These are phyloP conservation scores for Geranium brycei DNA, from an alignment of 345 rosid genomes.

Conservation along the genomic window DNA sequence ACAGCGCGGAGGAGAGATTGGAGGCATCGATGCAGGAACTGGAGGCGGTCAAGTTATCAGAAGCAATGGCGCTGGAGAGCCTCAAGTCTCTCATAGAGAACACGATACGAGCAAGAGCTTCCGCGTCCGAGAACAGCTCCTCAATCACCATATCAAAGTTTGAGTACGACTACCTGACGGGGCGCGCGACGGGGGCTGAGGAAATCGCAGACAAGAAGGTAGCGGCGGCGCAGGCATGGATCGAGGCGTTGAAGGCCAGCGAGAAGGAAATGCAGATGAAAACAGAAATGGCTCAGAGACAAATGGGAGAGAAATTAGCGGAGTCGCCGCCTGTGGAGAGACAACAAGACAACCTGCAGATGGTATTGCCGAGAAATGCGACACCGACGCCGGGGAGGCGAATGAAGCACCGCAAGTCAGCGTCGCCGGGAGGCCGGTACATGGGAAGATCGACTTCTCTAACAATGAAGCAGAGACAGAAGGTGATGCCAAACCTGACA, in stretches of 20 bases:
- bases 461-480: constrained; percentile 43
- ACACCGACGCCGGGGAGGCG: constrained; percentile 26
- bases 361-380: constrained; percentile 22
- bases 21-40: constrained; percentile 49
- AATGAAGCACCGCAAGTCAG: constrained; percentile 27
- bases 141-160: constrained; percentile 56
- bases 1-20: constrained; percentile 42
- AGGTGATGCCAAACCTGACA: constrained; percentile 41
- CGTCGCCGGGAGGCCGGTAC: constrained; percentile 31
- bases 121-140: constrained; percentile 24
- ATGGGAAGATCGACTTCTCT: constrained; percentile 29
- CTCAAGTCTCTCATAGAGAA: constrained; percentile 36
- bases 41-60: constrained; percentile 39
- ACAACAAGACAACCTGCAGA: constrained; percentile 21
- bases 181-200: constrained; percentile 46
- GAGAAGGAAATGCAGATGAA: constrained; percentile 58
- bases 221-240: constrained; percentile 90
- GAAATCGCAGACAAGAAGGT: constrained; percentile 82
- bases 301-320: constrained; percentile 21
- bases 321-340: constrained; percentile 25
- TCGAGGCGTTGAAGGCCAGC: constrained; percentile 62
- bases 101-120: constrained; percentile 34
- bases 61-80: constrained; percentile 44
- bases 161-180: constrained; percentile 67
- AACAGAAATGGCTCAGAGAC: constrained; percentile 37